Base-by-base conservation (phyloP, 306 rosid genomes). In the Mucuna pruriens region DNA sequence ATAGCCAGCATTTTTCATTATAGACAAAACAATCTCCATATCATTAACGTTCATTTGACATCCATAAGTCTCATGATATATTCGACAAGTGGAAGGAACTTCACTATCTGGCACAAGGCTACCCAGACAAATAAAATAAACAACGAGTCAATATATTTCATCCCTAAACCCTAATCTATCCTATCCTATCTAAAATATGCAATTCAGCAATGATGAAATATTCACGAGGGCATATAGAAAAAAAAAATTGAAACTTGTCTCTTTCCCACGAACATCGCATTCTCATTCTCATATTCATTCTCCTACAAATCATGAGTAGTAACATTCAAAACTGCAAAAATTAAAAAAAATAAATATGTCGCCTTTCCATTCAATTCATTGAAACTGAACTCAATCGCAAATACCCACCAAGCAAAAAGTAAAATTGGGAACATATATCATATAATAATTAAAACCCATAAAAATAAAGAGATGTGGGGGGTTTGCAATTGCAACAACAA, bases 11-110 rank as follows among this genome's bases (percentile, higher is more conserved):
- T 89, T 92, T 80, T 96, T 92, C 99, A 96, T 96, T 57, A 96
- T 83, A 25, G 98, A 87, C 36, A 96, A 84, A 19, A 92, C 97
- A 65, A 93, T 91, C 89, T 93, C 99, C 99, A 96, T 96, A 79
- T 93, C 98, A 75, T 93, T 96, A 16, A 96, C 89, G 48, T 96
- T 96, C 99, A 96, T 96, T 69, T 96, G 98, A 80, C 99, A 96
- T 39, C 99, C 98, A 80, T 96, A 96, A 5, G 98, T 96, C 91
- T 96, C 99, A 3, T 96, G 99, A 86, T 91, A 95, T 77, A 95
- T 89, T 39, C 99, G 90, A 15, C 94, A 97, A 23, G 87, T 85
- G 1, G 89, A 76, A 81, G 90, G 64, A 79, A 70, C 90, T 85
- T 93, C 91, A 6, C 85, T 23, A 36, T 84, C 90, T 17, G 88